phyloP scores from a whole-genome alignment of 495 filamentous ascomycete genomes.

The Evernia prunastri region DNA sequence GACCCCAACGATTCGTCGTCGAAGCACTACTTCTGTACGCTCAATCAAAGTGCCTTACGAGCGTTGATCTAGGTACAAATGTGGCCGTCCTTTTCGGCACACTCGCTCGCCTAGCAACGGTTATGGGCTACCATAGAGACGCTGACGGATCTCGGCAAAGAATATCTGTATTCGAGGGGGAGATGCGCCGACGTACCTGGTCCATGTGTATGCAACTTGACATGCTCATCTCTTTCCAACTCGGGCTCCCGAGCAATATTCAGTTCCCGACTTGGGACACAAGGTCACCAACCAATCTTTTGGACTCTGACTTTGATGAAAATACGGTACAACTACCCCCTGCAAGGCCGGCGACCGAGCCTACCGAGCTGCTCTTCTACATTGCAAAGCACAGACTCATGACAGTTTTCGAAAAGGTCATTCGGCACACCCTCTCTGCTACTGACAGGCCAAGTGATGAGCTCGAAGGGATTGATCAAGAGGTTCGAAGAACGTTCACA shows the following conservation, averaged over 20 bases:
- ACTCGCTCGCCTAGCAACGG: slow-evolving; percentile 38
- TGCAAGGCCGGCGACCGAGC: slow-evolving; percentile 33
- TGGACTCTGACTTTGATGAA: slow-evolving; percentile 41
- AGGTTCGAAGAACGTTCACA: slow-evolving; percentile 28
- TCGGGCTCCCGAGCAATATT: slow-evolving; percentile 41
- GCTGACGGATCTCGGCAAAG: slow-evolving; percentile 34
- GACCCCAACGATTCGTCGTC: slow-evolving; percentile 32
- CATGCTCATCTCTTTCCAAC: slow-evolving; percentile 39
- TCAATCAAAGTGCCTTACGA: slow-evolving; percentile 35
- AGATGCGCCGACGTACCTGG: slow-evolving; percentile 44
- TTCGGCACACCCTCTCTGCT: slow-evolving; percentile 30
- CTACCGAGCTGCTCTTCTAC: slow-evolving; percentile 35
- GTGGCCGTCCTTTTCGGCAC: slow-evolving; percentile 36
- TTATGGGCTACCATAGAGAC: slow-evolving; percentile 45
- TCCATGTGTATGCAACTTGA: slow-evolving; percentile 37
- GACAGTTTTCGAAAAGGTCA: slow-evolving; percentile 39
- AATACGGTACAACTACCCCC: slow-evolving; percentile 34
- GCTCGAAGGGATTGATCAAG: slow-evolving; percentile 33
- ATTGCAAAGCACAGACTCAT: slow-evolving; percentile 40
- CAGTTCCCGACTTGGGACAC: slow-evolving; percentile 42
- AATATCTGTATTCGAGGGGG: slow-evolving; percentile 38
- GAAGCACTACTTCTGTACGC: slow-evolving; percentile 39
- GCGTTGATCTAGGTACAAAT: slow-evolving; percentile 36
- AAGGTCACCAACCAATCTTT: slow-evolving; percentile 37
- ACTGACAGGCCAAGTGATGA: slow-evolving; percentile 29